phyloP scores from a whole-genome alignment of 1,284 basidiomycete genomes.

The Apiotrichum montevideense region DNA sequence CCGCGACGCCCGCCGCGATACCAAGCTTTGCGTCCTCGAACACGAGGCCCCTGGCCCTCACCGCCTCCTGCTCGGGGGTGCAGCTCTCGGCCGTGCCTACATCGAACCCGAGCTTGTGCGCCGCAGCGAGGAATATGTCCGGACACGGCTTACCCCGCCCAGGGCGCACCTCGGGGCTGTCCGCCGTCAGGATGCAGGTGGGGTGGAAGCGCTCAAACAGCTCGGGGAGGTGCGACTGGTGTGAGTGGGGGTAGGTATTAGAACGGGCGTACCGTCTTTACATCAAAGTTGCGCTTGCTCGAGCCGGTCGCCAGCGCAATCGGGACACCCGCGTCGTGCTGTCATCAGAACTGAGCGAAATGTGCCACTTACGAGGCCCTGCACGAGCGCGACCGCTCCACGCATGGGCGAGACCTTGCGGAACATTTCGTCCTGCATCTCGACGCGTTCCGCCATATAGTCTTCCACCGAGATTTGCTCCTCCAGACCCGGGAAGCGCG shows the following conservation, averaged over 20 bases:
- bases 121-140: constrained; percentile 47
- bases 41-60: constrained; percentile 39
- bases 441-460: constrained; percentile 39
- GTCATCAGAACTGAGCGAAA: not conserved
- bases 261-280: constrained; percentile 40
- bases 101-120: constrained; percentile 38
- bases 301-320: constrained; percentile 47
- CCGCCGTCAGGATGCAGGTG: constrained; percentile 40
- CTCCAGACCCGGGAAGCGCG: constrained; percentile 38
- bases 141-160: constrained; percentile 45
- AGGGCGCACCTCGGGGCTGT: constrained; percentile 40
- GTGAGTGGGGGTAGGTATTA: not conserved
- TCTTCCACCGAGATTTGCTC: constrained; percentile 41
- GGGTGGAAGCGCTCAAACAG: constrained; percentile 44
- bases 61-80: constrained; percentile 29
- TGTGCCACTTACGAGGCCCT: constrained; percentile 31
- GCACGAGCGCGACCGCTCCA: constrained; percentile 42
- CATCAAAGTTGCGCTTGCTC: constrained; percentile 26
- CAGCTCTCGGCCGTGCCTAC: constrained; percentile 38
- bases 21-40: constrained; percentile 47
- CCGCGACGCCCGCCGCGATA: constrained; percentile 41
- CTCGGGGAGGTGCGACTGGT: constrained; percentile 42
- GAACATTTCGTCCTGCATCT: constrained; percentile 40
- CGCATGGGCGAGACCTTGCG: constrained; percentile 41
- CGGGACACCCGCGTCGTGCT: constrained; percentile 42